Percentiles rank a stretch among this genome's conserved stretches.
These are phyloP conservation scores for Paramecium caudatum DNA, from an alignment of 73 alveolate genomes.

Conservation along the genomic window DNA sequence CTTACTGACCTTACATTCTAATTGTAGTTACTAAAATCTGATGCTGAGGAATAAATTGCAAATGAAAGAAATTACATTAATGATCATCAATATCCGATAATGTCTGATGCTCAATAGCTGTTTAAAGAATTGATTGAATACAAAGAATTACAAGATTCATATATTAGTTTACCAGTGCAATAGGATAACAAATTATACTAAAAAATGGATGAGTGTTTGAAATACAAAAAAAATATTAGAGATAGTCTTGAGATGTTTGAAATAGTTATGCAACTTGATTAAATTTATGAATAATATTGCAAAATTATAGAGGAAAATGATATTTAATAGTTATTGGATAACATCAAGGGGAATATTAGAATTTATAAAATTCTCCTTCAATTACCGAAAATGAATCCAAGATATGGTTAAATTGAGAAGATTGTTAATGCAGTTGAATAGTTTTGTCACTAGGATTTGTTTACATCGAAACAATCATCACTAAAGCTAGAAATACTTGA, in stretches of 20 bases:
- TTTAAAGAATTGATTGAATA: slow-evolving; percentile 34
- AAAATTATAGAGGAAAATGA: slow-evolving; percentile 6
- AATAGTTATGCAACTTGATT: slow-evolving; percentile 47
- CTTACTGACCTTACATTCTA: slow-evolving; percentile 1
- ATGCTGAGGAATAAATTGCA: slow-evolving; percentile 16
- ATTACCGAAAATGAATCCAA: slow-evolving; percentile 60
- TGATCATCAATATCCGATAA: not conserved
- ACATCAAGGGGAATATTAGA: slow-evolving; percentile 8
- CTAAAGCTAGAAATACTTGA: slow-evolving; percentile 32
- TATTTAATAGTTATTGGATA: slow-evolving; percentile 23
- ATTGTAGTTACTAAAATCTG: slow-evolving; percentile 1
- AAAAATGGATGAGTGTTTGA: slow-evolving; percentile 60
- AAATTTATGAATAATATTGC: not conserved
- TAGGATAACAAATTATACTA: not conserved
- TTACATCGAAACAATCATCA: slow-evolving; percentile 20
- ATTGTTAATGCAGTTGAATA: not conserved
- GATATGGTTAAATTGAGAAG: slow-evolving; percentile 53
- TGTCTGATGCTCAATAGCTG: slow-evolving; percentile 11
- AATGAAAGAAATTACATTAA: not conserved
- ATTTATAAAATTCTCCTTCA: slow-evolving; percentile 3
- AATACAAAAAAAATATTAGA: slow-evolving; percentile 39
- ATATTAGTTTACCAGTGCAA: not conserved
- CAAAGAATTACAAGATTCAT: slow-evolving; percentile 3
- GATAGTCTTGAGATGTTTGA: slow-evolving; percentile 57
- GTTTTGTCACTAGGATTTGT: slow-evolving; percentile 31